Evolutionary conservation across 108 stramenopile genomes (phyloP), one percentile per base, ranked within the genome.

Genomic region (Cyclotella distinguenda): DNA sequence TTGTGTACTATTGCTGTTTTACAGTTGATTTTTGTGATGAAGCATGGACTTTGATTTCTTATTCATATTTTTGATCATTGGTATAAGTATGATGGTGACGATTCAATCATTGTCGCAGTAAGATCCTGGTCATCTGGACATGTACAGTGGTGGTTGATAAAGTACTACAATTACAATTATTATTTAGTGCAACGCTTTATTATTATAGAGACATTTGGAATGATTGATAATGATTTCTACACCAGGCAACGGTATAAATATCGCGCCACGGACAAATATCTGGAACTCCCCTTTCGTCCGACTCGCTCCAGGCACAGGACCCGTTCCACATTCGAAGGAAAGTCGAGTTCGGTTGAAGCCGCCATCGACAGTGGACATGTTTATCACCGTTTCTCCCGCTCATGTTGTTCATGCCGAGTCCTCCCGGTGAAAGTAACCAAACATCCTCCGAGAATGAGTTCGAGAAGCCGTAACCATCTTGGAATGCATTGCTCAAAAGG

Each of bases 11-110:
- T 97, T 54, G 81, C 82, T 45, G 62, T 95, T 34, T 62, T 97
- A 63, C 54, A 95, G 44, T 60, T 92, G 58, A 76, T 95, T 48
- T 61, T 97, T 25, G 78, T 95, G 19, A 59, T 91, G 50, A 94
- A 97, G 62, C 94, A 94, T 54, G 72, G 85, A 42, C 70, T n/a
- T n/a, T n/a, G n/a, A n/a, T n/a, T n/a, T n/a, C n/a, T n/a, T n/a
- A n/a, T n/a, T n/a, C n/a, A n/a, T n/a, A n/a, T n/a, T n/a, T n/a
- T n/a, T n/a, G n/a, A n/a, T n/a, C n/a, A n/a, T n/a, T n/a, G n/a
- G n/a, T n/a, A n/a, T n/a, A n/a, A n/a, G n/a, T n/a, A n/a, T n/a
- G n/a, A n/a, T n/a, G n/a, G n/a, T n/a, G n/a, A n/a, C n/a, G n/a
- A n/a, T n/a, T n/a, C n/a, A n/a, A n/a, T n/a, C n/a, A n/a, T n/a